Conservation (phyloP, 2,329 filamentous ascomycete species). For the Seiridium cupressi region DNA sequence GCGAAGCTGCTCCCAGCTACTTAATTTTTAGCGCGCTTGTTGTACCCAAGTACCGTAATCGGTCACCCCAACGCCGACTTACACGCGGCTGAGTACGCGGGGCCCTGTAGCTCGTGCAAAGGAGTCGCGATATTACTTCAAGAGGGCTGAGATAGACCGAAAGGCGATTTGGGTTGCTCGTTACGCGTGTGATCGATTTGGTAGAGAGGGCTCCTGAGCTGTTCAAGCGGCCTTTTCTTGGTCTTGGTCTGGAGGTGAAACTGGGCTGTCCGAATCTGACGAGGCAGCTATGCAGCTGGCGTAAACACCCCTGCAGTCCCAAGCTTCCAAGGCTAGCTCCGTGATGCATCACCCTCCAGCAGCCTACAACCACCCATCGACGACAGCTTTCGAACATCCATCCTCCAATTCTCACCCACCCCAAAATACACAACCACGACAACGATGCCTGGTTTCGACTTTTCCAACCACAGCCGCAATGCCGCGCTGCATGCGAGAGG, state of each 20-base stretch:
- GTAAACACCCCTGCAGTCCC: conserved; percentile 2
- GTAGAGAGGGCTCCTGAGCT: not conserved
- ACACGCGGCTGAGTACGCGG: not conserved
- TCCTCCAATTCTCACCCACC: not conserved
- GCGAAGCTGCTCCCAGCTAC: not conserved
- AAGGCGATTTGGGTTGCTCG: not conserved
- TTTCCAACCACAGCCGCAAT: conserved; percentile 99
- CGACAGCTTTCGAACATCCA: not conserved
- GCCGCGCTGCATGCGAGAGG: conserved; percentile 90
- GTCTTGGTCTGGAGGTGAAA: not conserved
- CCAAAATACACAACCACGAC: conserved; percentile 7
- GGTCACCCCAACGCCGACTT: not conserved
- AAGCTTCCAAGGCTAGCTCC: conserved; percentile 1
- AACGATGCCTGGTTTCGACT: conserved; percentile 96
- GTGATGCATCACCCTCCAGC: conserved; percentile 3
- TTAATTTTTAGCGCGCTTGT: conserved; percentile 2
- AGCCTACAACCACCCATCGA: not conserved
- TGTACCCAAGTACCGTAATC: not conserved
- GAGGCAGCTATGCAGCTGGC: conserved; percentile 4
- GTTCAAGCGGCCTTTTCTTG: not conserved
- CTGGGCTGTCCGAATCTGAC: not conserved
- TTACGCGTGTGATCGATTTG: not conserved
- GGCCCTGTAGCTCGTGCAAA: too few species aligned
- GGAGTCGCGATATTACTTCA: too few species aligned
- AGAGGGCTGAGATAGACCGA: too few species aligned